Evolutionary conservation across 768 basidiomycete species (phyloP), one percentile per base, ranked within the genome.

Genomic region (Psilocybe cubensis): DNA sequence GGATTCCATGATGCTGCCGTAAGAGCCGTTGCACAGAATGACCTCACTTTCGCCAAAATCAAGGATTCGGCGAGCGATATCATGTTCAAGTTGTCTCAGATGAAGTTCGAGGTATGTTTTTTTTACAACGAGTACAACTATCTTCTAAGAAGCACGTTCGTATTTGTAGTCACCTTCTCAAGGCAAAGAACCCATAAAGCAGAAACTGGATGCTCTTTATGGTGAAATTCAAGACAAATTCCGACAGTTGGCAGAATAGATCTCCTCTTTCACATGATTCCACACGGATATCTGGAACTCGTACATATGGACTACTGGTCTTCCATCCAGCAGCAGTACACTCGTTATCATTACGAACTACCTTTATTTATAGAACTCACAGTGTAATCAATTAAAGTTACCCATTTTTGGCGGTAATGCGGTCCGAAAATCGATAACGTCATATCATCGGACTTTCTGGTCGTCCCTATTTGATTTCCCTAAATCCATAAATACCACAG

Each of bases 41-140:
- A 94, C 65, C 76, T 90, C 57, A 93, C 93, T 18, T 96, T 94
- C 67, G 76, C 86, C 29, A 88, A 86, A 80, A 89, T 98, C 73
- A 91, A 91, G 69, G 96, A 98, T 62, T 79, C 87, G 12, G 84
- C 93, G 3, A 76, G 83, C 49, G 97, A 99, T 67, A 74, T 97
- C 59, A 91, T 95, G 84, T 98, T 89, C 80, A 94, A 95, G 73
- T 85, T 99, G n/a, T 96, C 94, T 44, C 96, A 98, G 74, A 96
- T 96, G 94, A 98, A 98, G 73, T 98, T 97, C 69, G 94, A 97
- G 87, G 94, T 94, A 66, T 47, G 85, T 27, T 24, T 47, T 44
- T 42, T 43, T 51, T 21, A 8, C 11, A 5, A 33, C 48, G 21
- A 24, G 52, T 17, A 33, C 14, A 42, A 24, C 46, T 40, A 6